A percentile compares a stretch with the other conserved stretches of the same genome.
Conservation (phyloP, 331 rosid species). For the Acacia pycnantha region DNA sequence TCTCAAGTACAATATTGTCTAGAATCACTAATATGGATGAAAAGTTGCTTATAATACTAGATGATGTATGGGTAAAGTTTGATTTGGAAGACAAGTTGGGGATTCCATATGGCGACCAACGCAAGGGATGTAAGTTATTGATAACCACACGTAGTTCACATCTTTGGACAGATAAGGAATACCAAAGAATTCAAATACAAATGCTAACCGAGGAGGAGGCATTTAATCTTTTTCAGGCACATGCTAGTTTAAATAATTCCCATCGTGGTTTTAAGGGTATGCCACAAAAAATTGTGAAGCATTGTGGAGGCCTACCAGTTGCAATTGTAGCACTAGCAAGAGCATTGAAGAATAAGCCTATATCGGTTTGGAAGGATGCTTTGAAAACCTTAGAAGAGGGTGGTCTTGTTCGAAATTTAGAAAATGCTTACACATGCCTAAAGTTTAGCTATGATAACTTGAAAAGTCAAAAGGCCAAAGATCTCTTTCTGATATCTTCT, state of each 20-base stretch:
- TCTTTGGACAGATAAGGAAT: not conserved
- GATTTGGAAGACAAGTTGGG: not conserved
- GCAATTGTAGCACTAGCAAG: constrained; percentile 28
- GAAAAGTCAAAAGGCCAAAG: not conserved
- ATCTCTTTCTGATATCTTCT: not conserved
- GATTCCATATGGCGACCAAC: not conserved
- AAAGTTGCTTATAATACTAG: not conserved
- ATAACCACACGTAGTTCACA: not conserved
- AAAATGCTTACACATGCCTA: not conserved
- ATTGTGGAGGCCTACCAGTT: constrained; percentile 20
- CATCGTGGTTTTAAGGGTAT: not conserved
- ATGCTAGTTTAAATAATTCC: not conserved
- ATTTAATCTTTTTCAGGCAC: not conserved
- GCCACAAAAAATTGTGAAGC: not conserved
- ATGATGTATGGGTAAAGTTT: not conserved
- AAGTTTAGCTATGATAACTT: not conserved
- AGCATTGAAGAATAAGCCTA: not conserved
- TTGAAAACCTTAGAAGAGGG: not conserved
- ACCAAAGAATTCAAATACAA: not conserved
- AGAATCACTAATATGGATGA: too few relatives aligned
- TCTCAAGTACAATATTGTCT: not conserved
- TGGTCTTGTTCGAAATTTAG: too few relatives aligned
- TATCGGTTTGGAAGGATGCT: not conserved
- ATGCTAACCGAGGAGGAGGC: not conserved
- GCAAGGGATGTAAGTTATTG: not conserved